Evolutionary conservation across 768 basidiomycete genomes (phyloP).

Genomic region (Tubosaeta brunneosetosa): DNA sequence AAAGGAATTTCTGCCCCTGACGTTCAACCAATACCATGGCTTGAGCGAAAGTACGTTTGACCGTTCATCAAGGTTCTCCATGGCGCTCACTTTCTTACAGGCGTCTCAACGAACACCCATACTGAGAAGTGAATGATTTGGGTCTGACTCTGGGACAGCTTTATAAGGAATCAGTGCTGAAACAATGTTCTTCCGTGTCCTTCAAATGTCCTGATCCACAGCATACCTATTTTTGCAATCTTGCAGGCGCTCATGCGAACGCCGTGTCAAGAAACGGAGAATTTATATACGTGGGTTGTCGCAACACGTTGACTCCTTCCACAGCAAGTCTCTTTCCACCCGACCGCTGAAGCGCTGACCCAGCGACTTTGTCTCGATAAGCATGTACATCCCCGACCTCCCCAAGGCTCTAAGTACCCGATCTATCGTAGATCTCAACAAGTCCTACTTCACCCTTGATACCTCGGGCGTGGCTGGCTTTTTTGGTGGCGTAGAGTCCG

Average conservation of each 20-base stretch:
- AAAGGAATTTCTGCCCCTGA: background rate
- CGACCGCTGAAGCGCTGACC: background rate
- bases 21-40: too few relatives aligned
- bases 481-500: constrained; percentile 28
- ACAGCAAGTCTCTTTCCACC: background rate
- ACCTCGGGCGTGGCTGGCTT: constrained; percentile 18
- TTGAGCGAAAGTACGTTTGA: too few relatives aligned
- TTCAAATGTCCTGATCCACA: too few relatives aligned
- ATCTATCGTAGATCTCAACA: constrained; percentile 5
- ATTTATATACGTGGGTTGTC: background rate
- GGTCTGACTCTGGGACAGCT: too few relatives aligned
- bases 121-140: too few relatives aligned
- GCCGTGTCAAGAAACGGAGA: background rate
- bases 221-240: too few relatives aligned
- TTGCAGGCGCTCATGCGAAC: background rate
- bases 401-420: background rate
- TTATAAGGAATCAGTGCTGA: too few relatives aligned
- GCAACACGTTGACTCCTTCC: background rate
- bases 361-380: background rate
- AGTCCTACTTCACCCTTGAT: constrained; percentile 19
- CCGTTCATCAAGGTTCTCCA: too few relatives aligned
- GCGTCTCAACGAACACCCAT: too few relatives aligned
- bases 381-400: constrained; percentile 4
- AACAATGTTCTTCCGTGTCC: too few relatives aligned
- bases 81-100: too few relatives aligned